A percentile compares a stretch with the other conserved stretches of the same genome.
Conservation (phyloP, 768 basidiomycete species). For the Tulasnella sp. region DNA sequence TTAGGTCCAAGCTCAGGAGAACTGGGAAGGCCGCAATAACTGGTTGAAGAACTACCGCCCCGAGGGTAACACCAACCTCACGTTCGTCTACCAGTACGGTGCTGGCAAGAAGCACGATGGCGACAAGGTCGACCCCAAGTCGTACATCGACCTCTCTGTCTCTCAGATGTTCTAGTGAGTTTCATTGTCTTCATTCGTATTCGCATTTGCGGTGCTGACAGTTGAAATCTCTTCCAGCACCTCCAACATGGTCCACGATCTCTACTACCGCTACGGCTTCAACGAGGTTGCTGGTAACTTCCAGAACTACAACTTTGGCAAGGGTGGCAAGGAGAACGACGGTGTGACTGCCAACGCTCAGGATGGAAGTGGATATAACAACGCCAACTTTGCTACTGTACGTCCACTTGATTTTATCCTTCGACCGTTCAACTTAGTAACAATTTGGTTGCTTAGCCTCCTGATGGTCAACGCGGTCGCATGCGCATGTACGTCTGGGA, state of each 20-base stretch:
- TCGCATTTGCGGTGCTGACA: not conserved
- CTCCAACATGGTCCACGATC: conserved; percentile 66
- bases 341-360: conserved; percentile 92
- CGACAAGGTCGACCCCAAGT: conserved; percentile 58
- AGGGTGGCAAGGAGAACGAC: conserved; percentile 77
- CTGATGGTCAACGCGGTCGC: conserved; percentile 71
- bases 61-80: conserved; percentile 40
- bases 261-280: conserved; percentile 86
- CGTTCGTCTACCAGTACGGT: conserved; percentile 65
- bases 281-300: conserved; percentile 89
- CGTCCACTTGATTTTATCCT: conserved; percentile 26
- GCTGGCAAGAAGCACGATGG: conserved; percentile 46
- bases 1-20: conserved; percentile 85
- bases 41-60: conserved; percentile 75
- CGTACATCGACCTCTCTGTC: conserved; percentile 76
- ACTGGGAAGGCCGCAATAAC: conserved; percentile 62
- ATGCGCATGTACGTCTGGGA: conserved; percentile 99
- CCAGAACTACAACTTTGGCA: conserved; percentile 94
- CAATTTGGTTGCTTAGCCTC: conserved; percentile 20
- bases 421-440: not conserved
- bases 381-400: conserved; percentile 22
- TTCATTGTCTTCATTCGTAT: not conserved
- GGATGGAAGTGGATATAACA: conserved; percentile 81
- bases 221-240: conserved; percentile 29
- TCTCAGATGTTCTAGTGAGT: conserved; percentile 70